A percentile compares a stretch with the other conserved stretches of the same genome.
Conservation (phyloP, 768 basidiomycete species). For the Chlorophyllum brunneum region DNA sequence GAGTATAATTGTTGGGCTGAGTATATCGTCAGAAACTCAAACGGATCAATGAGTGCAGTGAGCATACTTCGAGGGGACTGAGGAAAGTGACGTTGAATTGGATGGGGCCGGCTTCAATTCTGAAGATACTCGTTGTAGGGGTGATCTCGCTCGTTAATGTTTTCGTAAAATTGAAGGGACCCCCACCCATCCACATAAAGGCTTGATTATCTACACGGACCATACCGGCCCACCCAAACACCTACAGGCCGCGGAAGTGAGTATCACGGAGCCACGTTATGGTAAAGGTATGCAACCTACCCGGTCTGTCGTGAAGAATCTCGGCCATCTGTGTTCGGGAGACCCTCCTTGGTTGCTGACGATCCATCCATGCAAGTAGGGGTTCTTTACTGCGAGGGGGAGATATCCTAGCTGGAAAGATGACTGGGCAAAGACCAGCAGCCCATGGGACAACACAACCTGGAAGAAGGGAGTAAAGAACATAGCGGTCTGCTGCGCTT, state of each 20-base stretch:
- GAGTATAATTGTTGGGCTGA: constrained; percentile 42
- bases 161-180: constrained; percentile 17
- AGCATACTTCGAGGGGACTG: constrained; percentile 50
- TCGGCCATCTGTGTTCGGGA: neutral
- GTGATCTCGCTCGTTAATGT: constrained; percentile 33
- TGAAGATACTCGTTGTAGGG: constrained; percentile 49
- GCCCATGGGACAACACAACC: neutral
- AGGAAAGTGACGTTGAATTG: constrained; percentile 47
- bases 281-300: neutral
- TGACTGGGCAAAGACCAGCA: constrained; percentile 1
- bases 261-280: neutral
- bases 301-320: neutral
- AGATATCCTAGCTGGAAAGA: neutral
- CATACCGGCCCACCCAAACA: constrained; percentile 46
- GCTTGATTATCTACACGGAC: constrained; percentile 41
- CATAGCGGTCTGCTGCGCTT: too few relatives aligned
- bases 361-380: constrained; percentile 6
- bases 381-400: constrained; percentile 2
- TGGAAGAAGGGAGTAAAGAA: neutral
- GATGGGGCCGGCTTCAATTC: constrained; percentile 46
- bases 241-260: constrained; percentile 22
- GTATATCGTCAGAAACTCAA: neutral
- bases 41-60: neutral
- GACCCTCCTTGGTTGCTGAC: neutral
- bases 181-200: constrained; percentile 41